Evolutionary conservation across 164 flowering plant genomes (phyloP), one percentile per base, ranked within the genome.

Genomic region (Kingdonia uniflora): DNA sequence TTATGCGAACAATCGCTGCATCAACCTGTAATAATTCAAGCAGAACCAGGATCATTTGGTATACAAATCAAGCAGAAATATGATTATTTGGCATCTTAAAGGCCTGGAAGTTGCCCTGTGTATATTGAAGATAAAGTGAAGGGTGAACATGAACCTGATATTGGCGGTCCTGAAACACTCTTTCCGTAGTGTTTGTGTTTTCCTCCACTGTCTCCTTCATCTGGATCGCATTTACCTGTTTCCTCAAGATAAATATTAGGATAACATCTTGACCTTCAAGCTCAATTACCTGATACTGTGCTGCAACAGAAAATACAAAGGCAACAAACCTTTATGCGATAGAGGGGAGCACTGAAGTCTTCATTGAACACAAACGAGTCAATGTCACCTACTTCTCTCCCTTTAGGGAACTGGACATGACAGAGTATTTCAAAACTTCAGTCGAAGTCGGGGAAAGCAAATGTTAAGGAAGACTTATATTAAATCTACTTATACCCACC

Each of bases 201-300:
- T 94, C 99, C 66, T 94, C 99, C 47, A 87, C 96, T 12, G 97
- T 94, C 65, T 94, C 97, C 74, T 94, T 94, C 96, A 94, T 77
- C 70, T 94, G 99, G 59, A 94, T 94, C 15, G 99, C 95, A 72
- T 94, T 94, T 53, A 94, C 96, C 99, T 94, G 77, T 46, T 68
- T 54, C 57, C 33, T 2, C 23, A 51, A 56, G 53, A 50, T 21
- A 14, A 15, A 10, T 43, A 23, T 58, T 40, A 42, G 56, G n/a
- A 5, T 14, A 16, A 35, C 17, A 15, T 38, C 37, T 39, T 38
- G 43, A 26, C 21, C 47, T 45, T 56, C 56, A 56, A 40, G 44
- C 35, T 41, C 29, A 49, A 35, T 10, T 14, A 42, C 35, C 35
- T 29, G 35, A 29, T 3, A 8, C 35, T 29, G 35, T 3, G 35